These are phyloP conservation scores for Lachnellula cervina DNA, from an alignment of 2,329 filamentous ascomycete species.

Conservation along the genomic window DNA sequence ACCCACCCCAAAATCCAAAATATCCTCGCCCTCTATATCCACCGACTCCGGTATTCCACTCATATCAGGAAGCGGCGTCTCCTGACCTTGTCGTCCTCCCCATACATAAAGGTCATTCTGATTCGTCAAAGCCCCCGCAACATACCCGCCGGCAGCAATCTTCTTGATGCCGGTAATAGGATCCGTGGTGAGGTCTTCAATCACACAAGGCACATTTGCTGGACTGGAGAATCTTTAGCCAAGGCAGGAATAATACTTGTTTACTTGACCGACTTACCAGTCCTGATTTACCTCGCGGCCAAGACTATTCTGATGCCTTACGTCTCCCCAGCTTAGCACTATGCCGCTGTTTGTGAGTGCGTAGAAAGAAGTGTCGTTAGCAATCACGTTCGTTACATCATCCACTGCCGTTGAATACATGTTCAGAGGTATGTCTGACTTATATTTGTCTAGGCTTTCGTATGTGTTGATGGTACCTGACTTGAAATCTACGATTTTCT, in stretches of 20 bases:
- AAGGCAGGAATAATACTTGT: not conserved
- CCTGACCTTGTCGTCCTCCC: constrained; percentile 39
- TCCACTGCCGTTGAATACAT: not conserved
- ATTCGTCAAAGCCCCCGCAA: constrained; percentile 52
- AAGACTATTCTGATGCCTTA: constrained; percentile 52
- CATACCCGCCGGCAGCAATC: constrained; percentile 50
- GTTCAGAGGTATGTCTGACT: not conserved
- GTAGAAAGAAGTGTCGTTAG: constrained; percentile 36
- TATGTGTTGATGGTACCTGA: constrained; percentile 13
- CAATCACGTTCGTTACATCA: constrained; percentile 23
- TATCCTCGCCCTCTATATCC: constrained; percentile 42
- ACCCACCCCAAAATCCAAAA: constrained; percentile 54
- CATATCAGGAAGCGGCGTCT: constrained; percentile 15
- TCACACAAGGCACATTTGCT: constrained; percentile 40
- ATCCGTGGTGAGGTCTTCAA: constrained; percentile 44
- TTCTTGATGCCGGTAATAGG: constrained; percentile 49
- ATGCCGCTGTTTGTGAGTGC: constrained; percentile 33
- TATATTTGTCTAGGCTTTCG: constrained; percentile 12
- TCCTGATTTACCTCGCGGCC: constrained; percentile 40
- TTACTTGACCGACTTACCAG: constrained; percentile 5
- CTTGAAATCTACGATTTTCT: constrained; percentile 16
- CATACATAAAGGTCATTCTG: constrained; percentile 58
- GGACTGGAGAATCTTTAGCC: constrained; percentile 32
- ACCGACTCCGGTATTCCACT: constrained; percentile 19
- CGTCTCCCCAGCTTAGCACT: constrained; percentile 49